These are phyloP conservation scores for Leccinum fallax DNA, from an alignment of 1,284 basidiomycete genomes.

Conservation along the genomic window DNA sequence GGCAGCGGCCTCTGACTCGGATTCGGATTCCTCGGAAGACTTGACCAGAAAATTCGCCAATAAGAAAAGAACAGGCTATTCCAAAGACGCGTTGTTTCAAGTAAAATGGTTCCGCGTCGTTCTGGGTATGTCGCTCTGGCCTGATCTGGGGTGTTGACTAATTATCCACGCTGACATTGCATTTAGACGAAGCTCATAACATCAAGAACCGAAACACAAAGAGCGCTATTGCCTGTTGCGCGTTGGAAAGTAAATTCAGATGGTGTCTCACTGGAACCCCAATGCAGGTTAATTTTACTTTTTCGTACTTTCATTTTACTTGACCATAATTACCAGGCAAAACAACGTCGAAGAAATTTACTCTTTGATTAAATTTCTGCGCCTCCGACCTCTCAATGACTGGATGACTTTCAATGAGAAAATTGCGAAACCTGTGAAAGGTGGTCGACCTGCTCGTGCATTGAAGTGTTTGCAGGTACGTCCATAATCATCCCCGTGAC, in stretches of 20 bases:
- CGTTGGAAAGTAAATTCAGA: conserved; percentile 75
- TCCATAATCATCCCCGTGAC: neutral
- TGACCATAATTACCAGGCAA: conserved; percentile 47
- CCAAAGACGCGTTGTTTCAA: conserved; percentile 73
- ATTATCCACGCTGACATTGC: neutral
- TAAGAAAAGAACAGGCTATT: conserved; percentile 41
- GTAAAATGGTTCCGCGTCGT: conserved; percentile 87
- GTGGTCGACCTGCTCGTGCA: conserved; percentile 66
- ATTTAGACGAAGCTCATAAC: conserved; percentile 92
- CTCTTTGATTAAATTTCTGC: conserved; percentile 88
- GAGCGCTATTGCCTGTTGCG: conserved; percentile 80
- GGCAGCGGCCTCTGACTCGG: conserved; percentile 38
- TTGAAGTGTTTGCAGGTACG: conserved; percentile 83
- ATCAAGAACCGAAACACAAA: conserved; percentile 94
- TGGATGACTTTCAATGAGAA: conserved; percentile 79
- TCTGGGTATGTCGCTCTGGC: conserved; percentile 55
- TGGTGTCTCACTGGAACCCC: conserved; percentile 94
- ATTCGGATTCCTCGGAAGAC: conserved; percentile 42
- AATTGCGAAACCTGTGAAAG: conserved; percentile 82
- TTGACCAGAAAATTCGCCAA: conserved; percentile 30
- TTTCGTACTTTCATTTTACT: neutral
- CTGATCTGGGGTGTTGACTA: neutral
- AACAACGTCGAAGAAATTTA: conserved; percentile 92
- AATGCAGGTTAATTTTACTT: conserved; percentile 57
- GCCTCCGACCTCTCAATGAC: conserved; percentile 81